Percentiles rank a stretch among this genome's conserved stretches.
phyloP scores from a whole-genome alignment of 2,329 filamentous ascomycete genomes.

The Monosporascus sp. region DNA sequence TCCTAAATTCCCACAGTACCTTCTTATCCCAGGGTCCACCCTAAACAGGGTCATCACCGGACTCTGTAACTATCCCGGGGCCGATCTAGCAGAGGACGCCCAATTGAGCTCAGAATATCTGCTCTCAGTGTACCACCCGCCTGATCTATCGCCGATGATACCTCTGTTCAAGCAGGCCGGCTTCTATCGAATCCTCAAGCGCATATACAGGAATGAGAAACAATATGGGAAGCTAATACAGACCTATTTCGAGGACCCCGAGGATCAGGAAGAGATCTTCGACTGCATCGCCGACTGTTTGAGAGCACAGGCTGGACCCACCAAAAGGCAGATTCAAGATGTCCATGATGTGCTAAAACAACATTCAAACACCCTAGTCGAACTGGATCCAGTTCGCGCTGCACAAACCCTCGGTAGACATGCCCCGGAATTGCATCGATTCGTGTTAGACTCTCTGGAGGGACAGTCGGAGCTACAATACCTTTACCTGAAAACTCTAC shows the following conservation, averaged over 20 bases:
- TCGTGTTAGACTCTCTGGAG: slow-evolving; percentile 56
- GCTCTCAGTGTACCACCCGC: slow-evolving; percentile 85
- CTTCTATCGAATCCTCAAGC: slow-evolving; percentile 89
- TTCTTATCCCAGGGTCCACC: slow-evolving; percentile 81
- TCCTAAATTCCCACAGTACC: slow-evolving; percentile 93
- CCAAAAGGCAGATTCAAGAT: slow-evolving; percentile 65
- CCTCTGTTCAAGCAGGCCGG: slow-evolving; percentile 71
- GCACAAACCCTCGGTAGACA: slow-evolving; percentile 60
- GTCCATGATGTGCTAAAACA: slow-evolving; percentile 61
- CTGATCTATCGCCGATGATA: slow-evolving; percentile 71
- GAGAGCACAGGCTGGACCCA: slow-evolving; percentile 55
- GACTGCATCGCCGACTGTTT: slow-evolving; percentile 73
- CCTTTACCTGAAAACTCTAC: slow-evolving; percentile 67
- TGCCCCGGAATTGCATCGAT: slow-evolving; percentile 59
- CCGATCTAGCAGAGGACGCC: slow-evolving; percentile 82
- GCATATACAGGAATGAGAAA: slow-evolving; percentile 73
- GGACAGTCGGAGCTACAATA: slow-evolving; percentile 63
- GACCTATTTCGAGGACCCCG: slow-evolving; percentile 78
- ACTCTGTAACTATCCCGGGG: slow-evolving; percentile 76
- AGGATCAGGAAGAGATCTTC: slow-evolving; percentile 72
- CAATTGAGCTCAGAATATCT: slow-evolving; percentile 97
- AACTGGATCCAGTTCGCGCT: slow-evolving; percentile 59
- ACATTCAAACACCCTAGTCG: slow-evolving; percentile 61
- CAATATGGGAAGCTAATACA: slow-evolving; percentile 74
- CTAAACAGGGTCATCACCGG: slow-evolving; percentile 75